Base-by-base conservation (phyloP, 2,329 filamentous ascomycete species). In the Pyrenophora graminea region DNA sequence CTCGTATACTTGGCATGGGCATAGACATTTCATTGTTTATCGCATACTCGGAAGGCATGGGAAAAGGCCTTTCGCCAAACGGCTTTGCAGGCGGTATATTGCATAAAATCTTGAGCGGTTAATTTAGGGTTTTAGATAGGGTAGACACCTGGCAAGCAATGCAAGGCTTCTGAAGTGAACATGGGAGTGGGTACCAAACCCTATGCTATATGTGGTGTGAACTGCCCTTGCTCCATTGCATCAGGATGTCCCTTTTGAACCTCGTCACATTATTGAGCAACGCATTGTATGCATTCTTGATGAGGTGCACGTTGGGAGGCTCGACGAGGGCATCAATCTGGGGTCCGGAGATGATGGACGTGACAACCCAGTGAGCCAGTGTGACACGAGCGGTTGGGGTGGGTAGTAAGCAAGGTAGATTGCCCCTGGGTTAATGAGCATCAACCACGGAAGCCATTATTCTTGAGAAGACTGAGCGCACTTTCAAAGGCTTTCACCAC, bases 401-500 rank as follows among this genome's bases (percentile, higher is more conserved):
- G 45, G 27, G 42, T 58, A 45, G 15, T 62, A 31, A 7, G 50
- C 48, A 38, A 68, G 61, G 34, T 66, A 66, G 9, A 59, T 50
- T 30, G 56, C 65, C 47, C 51, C 67, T 68, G 56, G 41, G 51
- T 48, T 38, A 53, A 55, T 58, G 52, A 64, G 51, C 53, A 67
- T 70, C 64, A 70, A 62, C 56, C 54, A 52, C 56, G 51, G 10
- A 62, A 50, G 30, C 53, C 54, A 43, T 36, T 46, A 41, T 45
- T 58, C 38, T 68, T 69, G 49, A 80, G 76, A 40, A 80, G 73
- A 7, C 66, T 53, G 19, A 80, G 76, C 72, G 78, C 78, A 76
- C 72, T 76, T 60, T 78, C 67, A 63, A 80, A 80, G 6, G 78
- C 78, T 27, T 69, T 62, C 31, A 80, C 77, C 7, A 80, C 78